Percentiles rank a stretch among this genome's conserved stretches.
Conservation (phyloP, 441 rosid species). For the Pelargonium citronellum region DNA sequence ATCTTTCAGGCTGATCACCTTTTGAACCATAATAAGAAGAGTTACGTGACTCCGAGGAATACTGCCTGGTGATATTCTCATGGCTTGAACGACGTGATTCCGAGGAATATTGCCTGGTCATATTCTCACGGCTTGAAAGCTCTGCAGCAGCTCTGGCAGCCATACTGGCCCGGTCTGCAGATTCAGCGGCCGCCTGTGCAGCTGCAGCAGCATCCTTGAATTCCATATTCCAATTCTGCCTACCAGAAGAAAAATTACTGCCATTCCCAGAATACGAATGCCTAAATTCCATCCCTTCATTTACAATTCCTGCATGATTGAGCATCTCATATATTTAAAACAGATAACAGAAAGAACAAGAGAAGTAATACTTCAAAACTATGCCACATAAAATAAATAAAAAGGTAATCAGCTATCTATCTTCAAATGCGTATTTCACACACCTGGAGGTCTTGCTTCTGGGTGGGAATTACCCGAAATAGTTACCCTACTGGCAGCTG, state of each 20-base stretch:
- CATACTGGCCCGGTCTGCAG: slow-evolving; percentile 89
- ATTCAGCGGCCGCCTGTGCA: slow-evolving; percentile 91
- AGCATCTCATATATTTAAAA: slow-evolving; percentile 16
- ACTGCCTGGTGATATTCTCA: slow-evolving; percentile 42
- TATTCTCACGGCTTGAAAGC: slow-evolving; percentile 62
- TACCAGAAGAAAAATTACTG: slow-evolving; percentile 27
- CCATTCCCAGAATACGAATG: slow-evolving; percentile 34
- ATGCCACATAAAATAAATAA: no score
- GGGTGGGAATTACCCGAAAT: slow-evolving; percentile 28
- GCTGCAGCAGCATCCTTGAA: slow-evolving; percentile 83
- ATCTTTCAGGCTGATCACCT: slow-evolving; percentile 30
- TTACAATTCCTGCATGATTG: slow-evolving; percentile 36
- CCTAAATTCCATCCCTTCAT: slow-evolving; percentile 35
- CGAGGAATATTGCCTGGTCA: slow-evolving; percentile 38
- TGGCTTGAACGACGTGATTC: slow-evolving; percentile 46
- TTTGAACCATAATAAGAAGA: slow-evolving; percentile 33
- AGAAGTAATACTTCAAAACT: background rate
- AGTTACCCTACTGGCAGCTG: slow-evolving; percentile 19
- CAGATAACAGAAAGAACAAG: slow-evolving; percentile 15
- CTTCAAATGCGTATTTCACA: slow-evolving; percentile 15
- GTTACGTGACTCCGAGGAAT: slow-evolving; percentile 36
- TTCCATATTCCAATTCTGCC: slow-evolving; percentile 66
- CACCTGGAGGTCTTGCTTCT: slow-evolving; percentile 45
- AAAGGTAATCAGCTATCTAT: background rate
- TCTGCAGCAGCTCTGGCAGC: slow-evolving; percentile 96